These are phyloP conservation scores for Sphagnum fallax DNA, from an alignment of 228 moss, liverwort and hornwort genomes.

Conservation along the genomic window DNA sequence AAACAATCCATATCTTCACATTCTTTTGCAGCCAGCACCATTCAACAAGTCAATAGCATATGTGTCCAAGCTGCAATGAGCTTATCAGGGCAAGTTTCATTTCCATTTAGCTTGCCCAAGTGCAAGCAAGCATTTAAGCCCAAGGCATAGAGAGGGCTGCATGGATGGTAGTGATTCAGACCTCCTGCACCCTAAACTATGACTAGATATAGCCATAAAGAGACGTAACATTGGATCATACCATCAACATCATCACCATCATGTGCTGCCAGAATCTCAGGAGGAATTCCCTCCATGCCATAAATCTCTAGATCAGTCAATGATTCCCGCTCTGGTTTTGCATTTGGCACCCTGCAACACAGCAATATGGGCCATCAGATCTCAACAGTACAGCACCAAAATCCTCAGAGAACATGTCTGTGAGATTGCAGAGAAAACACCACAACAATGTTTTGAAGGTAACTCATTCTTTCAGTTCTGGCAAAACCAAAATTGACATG, in stretches of 20 bases:
- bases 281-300: slow-evolving; percentile 67
- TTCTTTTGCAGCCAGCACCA: too few relatives aligned
- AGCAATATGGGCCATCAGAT: neutral
- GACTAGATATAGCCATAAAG: neutral
- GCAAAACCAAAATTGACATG: too few relatives aligned
- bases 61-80: too few relatives aligned
- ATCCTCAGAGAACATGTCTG: neutral
- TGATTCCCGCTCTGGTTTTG: slow-evolving; percentile 59
- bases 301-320: slow-evolving; percentile 50
- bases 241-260: slow-evolving; percentile 42
- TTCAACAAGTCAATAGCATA: too few relatives aligned
- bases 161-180: too few relatives aligned
- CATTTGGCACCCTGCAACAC: slow-evolving; percentile 47
- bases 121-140: too few relatives aligned
- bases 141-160: too few relatives aligned
- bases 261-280: slow-evolving; percentile 36
- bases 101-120: too few relatives aligned
- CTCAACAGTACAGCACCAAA: neutral
- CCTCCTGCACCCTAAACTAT: too few relatives aligned
- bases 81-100: too few relatives aligned
- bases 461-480: too few relatives aligned
- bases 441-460: neutral
- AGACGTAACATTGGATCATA: slow-evolving; percentile 5
- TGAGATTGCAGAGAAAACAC: neutral
- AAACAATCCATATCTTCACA: too few relatives aligned